Conservation (phyloP, 225 moss, liverwort and hornwort genomes). For the Takakia lepidozioides region DNA sequence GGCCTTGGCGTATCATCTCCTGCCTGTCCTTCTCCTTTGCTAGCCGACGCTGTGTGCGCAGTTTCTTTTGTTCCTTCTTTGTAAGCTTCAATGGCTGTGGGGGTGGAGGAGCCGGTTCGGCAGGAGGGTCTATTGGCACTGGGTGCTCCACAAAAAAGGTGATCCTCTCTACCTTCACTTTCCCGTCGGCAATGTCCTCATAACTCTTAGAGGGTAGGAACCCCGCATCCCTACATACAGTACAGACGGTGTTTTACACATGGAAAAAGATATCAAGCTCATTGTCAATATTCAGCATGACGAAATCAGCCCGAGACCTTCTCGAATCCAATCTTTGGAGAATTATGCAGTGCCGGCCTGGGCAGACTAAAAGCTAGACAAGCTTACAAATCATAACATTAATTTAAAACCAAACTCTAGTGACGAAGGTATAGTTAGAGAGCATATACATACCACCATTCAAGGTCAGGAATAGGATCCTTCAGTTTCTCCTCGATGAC, state of each 20-base stretch:
- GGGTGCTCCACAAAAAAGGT: conserved; percentile 83
- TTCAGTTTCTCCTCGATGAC: conserved; percentile 75
- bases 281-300: neutral
- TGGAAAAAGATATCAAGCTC: neutral
- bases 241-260: neutral
- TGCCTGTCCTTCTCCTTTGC: conserved; percentile 98
- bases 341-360: too few relatives aligned
- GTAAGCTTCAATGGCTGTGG: conserved; percentile 89
- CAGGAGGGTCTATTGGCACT: conserved; percentile 95
- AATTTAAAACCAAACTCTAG: neutral
- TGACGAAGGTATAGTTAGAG: neutral
- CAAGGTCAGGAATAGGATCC: conserved; percentile 79
- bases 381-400: neutral
- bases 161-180: conserved; percentile 42
- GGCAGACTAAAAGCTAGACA: too few relatives aligned
- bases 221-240: conserved; percentile 51
- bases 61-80: conserved; percentile 94
- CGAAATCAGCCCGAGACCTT: too few relatives aligned
- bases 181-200: conserved; percentile 44
- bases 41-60: conserved; percentile 89
- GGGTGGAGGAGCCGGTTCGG: conserved; percentile 82
- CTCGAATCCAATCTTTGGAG: too few relatives aligned
- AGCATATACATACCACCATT: conserved; percentile 78
- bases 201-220: conserved; percentile 71
- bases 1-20: conserved; percentile 99